A percentile compares a stretch with the other conserved stretches of the same genome.
These are phyloP conservation scores for Neurospora sublineolata DNA, from an alignment of 495 filamentous ascomycete species.

Conservation along the genomic window DNA sequence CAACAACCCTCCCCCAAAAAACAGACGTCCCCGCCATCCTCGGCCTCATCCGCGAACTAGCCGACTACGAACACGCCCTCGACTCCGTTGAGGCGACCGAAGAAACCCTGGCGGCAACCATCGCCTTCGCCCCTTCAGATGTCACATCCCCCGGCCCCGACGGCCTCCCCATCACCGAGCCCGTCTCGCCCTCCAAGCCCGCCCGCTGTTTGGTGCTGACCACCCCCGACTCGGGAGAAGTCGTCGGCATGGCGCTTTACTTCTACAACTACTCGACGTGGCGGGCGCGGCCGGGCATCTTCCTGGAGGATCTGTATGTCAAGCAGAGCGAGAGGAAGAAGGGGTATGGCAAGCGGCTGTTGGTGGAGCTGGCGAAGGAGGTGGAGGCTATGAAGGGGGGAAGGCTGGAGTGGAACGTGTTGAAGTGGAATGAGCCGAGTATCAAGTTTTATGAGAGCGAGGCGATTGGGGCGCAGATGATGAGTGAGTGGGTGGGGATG, in stretches of 20 bases:
- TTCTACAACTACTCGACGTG: slow-evolving; percentile 64
- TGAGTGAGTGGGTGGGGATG: slow-evolving; percentile 88
- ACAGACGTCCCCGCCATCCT: slow-evolving; percentile 78
- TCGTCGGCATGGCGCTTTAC: slow-evolving; percentile 48
- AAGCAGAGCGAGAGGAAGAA: slow-evolving; percentile 53
- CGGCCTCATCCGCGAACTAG: slow-evolving; percentile 74
- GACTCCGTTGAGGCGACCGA: slow-evolving; percentile 71
- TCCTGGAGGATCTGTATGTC: slow-evolving; percentile 89
- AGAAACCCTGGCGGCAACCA: slow-evolving; percentile 56
- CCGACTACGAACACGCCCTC: slow-evolving; percentile 70
- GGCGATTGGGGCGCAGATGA: slow-evolving; percentile 59
- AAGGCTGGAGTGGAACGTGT: slow-evolving; percentile 83
- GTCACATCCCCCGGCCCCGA: slow-evolving; percentile 11
- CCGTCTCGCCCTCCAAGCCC: slow-evolving; percentile 28
- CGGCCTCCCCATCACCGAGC: slow-evolving; percentile 28
- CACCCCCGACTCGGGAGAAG: slow-evolving; percentile 20
- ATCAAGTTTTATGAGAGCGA: slow-evolving; percentile 72
- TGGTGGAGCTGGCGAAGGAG: slow-evolving; percentile 67
- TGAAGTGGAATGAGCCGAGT: slow-evolving; percentile 83
- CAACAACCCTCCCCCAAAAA: too few species aligned
- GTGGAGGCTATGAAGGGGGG: slow-evolving; percentile 57
- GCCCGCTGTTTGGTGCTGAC: slow-evolving; percentile 38
- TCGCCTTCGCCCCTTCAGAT: slow-evolving; percentile 58
- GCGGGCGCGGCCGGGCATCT: slow-evolving; percentile 77
- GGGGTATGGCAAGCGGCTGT: slow-evolving; percentile 68